Conservation (phyloP, 129 eudicot species). For the Oenanthe sinensis region DNA sequence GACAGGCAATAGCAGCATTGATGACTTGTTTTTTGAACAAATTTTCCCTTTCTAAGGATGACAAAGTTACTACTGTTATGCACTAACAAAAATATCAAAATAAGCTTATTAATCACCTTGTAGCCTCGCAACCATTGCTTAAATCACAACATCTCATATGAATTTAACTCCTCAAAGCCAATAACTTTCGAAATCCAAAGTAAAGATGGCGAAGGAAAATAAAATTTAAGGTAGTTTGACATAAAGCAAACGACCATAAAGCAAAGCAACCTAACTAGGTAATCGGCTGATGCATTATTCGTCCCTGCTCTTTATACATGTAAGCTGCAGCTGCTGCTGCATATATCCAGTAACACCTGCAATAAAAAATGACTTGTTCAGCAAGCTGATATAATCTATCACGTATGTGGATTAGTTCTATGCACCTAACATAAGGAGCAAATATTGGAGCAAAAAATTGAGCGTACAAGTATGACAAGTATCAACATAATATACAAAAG, state of each 20-base stretch:
- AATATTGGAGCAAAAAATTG: not conserved
- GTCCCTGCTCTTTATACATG: slow-evolving; percentile 14
- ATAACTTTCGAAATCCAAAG: not conserved
- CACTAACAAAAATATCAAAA: not conserved
- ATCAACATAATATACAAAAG: not conserved
- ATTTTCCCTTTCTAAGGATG: not conserved
- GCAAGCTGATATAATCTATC: not conserved
- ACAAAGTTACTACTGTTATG: not conserved
- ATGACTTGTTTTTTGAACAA: not conserved
- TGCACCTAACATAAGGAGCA: not conserved
- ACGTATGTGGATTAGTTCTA: not conserved
- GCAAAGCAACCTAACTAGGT: slow-evolving; percentile 8
- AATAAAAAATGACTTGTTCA: not conserved
- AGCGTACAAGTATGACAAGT: not conserved
- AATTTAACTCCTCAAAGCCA: not conserved
- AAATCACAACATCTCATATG: slow-evolving; percentile 1
- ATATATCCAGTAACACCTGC: slow-evolving; percentile 12
- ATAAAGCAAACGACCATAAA: slow-evolving; percentile 3
- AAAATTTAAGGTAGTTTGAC: not conserved
- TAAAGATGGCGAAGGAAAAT: not conserved
- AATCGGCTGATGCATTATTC: not conserved
- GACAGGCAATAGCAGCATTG: not conserved
- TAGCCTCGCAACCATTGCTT: not conserved
- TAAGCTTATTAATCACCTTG: slow-evolving; percentile 3
- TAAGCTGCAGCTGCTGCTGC: slow-evolving; percentile 1